phyloP scores from a whole-genome alignment of 2,329 filamentous ascomycete genomes.

The Metarhizium brunneum region DNA sequence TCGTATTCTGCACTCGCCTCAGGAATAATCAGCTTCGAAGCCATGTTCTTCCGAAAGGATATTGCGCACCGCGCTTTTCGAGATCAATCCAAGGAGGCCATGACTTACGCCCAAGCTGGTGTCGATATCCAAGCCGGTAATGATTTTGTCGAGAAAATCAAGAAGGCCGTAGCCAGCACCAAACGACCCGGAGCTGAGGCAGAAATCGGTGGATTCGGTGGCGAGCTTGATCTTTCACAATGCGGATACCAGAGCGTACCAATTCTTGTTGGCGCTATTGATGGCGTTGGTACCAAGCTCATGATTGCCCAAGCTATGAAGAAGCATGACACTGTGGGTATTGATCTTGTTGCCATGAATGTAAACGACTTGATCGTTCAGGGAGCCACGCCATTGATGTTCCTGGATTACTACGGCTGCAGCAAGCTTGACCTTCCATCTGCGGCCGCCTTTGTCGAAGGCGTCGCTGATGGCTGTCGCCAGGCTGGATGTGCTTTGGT shows the following conservation, averaged over 20 bases:
- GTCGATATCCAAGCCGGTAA: constrained; percentile 95
- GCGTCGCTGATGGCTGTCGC: constrained; percentile 80
- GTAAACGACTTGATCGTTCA: constrained; percentile 97
- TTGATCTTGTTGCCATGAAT: constrained; percentile 98
- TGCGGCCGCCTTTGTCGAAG: constrained; percentile 79
- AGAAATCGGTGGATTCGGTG: constrained; percentile 91
- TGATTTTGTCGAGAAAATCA: constrained; percentile 85
- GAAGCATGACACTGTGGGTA: constrained; percentile 89
- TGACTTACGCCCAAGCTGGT: constrained; percentile 90
- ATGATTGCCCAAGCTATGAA: constrained; percentile 87
- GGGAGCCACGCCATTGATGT: constrained; percentile 88
- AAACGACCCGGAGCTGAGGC: constrained; percentile 80
- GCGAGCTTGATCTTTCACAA: constrained; percentile 48
- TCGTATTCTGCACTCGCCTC: constrained; percentile 77
- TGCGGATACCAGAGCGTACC: constrained; percentile 68
- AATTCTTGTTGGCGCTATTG: constrained; percentile 85
- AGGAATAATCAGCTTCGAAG: constrained; percentile 63
- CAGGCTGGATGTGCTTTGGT: constrained; percentile 82
- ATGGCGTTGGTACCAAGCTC: constrained; percentile 93
- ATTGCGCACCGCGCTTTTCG: constrained; percentile 74
- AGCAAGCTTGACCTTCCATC: constrained; percentile 71
- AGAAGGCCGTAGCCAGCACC: constrained; percentile 78
- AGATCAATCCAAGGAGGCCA: constrained; percentile 34
- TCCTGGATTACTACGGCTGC: constrained; percentile 97
- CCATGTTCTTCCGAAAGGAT: constrained; percentile 87